phyloP scores from a whole-genome alignment of 305 asterid species.

The Fraxinus albicans region DNA sequence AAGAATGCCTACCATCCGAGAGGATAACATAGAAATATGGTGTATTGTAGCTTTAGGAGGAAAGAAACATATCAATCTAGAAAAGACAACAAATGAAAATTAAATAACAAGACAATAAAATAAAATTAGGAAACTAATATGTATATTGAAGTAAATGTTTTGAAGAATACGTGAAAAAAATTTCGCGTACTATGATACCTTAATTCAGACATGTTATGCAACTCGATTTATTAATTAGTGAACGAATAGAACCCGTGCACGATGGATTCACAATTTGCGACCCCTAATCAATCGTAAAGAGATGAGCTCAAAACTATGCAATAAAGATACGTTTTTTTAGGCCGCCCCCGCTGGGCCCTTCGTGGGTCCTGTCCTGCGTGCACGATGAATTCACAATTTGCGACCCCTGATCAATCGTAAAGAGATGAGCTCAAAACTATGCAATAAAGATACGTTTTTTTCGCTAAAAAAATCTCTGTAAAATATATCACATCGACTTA shows the following conservation, averaged over 20 bases:
- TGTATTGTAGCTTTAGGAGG: background rate
- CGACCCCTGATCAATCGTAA: too few relatives aligned
- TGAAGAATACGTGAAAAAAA: background rate
- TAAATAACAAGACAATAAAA: too few relatives aligned
- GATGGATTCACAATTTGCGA: background rate
- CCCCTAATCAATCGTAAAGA: background rate
- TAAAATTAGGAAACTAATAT: too few relatives aligned
- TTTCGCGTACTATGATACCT: too few relatives aligned
- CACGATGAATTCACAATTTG: too few relatives aligned
- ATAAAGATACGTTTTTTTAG: too few relatives aligned
- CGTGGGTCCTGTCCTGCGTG: too few relatives aligned
- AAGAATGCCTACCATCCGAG: background rate
- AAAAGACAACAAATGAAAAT: background rate
- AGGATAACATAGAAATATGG: background rate
- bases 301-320: background rate
- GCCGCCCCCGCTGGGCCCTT: too few relatives aligned
- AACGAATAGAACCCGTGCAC: background rate
- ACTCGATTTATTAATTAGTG: background rate
- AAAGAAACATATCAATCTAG: background rate
- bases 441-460: too few relatives aligned
- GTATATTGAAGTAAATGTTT: background rate
- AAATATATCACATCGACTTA: too few relatives aligned
- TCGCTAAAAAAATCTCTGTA: too few relatives aligned
- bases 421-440: too few relatives aligned
- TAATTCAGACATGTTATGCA: background rate